Evolutionary conservation across 345 rosid species (phyloP).

Genomic region (Sisymbrium altissimum): DNA sequence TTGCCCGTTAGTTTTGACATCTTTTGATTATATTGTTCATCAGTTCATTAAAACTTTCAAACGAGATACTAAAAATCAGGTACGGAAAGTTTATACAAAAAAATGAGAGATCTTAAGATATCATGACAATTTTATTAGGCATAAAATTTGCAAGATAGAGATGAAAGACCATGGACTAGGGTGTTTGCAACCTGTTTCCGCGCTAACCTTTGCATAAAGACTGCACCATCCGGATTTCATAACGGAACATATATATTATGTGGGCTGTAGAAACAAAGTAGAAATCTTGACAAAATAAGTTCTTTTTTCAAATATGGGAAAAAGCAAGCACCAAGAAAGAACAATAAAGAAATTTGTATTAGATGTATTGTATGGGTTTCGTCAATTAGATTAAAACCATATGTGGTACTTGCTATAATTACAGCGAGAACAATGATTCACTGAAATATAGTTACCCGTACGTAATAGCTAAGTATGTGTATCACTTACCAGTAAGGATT

Average conservation of each 20-base stretch:
- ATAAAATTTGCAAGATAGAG: not conserved
- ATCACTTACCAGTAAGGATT: not conserved
- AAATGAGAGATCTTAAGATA: not conserved
- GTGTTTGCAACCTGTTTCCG: not conserved
- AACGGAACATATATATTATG: no score
- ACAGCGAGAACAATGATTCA: not conserved
- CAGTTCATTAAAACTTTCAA: not conserved
- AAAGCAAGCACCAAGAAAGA: no score
- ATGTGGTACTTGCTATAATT: not conserved
- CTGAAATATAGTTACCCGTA: not conserved
- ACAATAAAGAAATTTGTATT: no score
- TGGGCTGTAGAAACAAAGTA: no score
- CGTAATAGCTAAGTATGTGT: not conserved
- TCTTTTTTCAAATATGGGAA: no score
- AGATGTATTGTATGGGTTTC: no score
- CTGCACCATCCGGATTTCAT: no score
- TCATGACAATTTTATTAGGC: not conserved
- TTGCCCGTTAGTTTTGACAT: not conserved
- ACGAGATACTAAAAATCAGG: not conserved
- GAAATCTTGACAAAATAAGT: no score
- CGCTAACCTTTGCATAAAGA: no score
- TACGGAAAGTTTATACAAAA: not conserved
- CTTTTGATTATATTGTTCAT: not conserved
- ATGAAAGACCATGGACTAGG: no score
- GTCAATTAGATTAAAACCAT: no score